Evolutionary conservation across 495 filamentous ascomycete genomes (phyloP), one percentile per base, ranked within the genome.

Genomic region (Jackrogersella multiformis): DNA sequence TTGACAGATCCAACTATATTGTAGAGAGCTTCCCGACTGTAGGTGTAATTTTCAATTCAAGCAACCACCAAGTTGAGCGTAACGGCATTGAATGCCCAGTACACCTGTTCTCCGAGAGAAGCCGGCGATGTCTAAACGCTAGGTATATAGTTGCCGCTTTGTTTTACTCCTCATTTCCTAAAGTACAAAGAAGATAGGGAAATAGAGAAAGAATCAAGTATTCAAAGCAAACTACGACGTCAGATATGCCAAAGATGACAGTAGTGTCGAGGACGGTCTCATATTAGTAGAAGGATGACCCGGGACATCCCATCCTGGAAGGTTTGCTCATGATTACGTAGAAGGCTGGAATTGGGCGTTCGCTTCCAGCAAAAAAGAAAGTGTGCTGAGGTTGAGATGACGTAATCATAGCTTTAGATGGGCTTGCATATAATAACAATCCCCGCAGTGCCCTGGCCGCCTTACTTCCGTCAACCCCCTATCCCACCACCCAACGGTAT

Each of bases 331-430:
- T 56, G 3, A 55, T 69, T 60, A 64, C 60, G 60, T 64, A 26
- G 38, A 34, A 51, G 56, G 56, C 15, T 54, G 30, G 6, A n/a
- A 28, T 51, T n/a, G 44, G 16, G 41, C 0, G 24, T 21, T 57
- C 30, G 49, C 16, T 44, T 41, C 41, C 24, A 41, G 52, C 26
- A 16, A 9, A 10, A 23, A 8, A 15, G 7, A 9, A 34, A 18
- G 34, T 26, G 52, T 63, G 30, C 44, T 64, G 54, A 60, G 42
- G 59, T 60, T 16, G 38, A 44, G 59, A 63, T 46, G 54, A 69
- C 66, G 66, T 34, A 63, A 64, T 28, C 26, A 57, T 68, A 30
- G 57, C 56, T n/a, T n/a, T n/a, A n/a, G 46, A 61, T 61, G 39
- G 13, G 13, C 44, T 20, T 20, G 16, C n/a, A 16, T 4, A n/a